Evolutionary conservation across 805 yeast genomes (phyloP), one percentile per base, ranked within the genome.

Genomic region (Kuraishia capsulata): DNA sequence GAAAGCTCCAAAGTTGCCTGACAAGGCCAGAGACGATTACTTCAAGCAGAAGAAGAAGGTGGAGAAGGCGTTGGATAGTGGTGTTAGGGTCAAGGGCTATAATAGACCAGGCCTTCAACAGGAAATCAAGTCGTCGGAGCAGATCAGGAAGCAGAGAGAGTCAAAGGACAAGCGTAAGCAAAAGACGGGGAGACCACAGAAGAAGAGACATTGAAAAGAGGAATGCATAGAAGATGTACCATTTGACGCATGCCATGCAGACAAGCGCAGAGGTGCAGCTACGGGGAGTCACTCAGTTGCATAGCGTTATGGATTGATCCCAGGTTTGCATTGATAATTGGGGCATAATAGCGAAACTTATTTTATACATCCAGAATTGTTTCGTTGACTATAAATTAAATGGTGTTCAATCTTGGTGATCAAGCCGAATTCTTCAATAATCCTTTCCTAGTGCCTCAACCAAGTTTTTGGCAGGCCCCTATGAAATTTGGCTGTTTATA

Each of bases 1-100:
- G 35, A 72, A 73, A 43, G 89, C 96, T 2, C 99, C 99, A 30
- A 84, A 78, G 54, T 62, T 80, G 30, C 96, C 98, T n/a, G 97
- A 88, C 53, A 87, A 74, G 61, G 77, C 67, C 48, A 77, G 97
- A 62, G 96, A 89, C 53, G 89, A 92, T 60, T 92, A 74, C 62
- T 71, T 77, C 42, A 69, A 69, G 46, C 96, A 90, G 57, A 78
- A 83, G 74, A 78, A 78, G 65, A 81, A 83, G 62, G 90, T 85
- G 36, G 76, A 74, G 38, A 76, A 75, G 48, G 97, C 97, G 3
- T 52, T 79, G 41, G 95, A 80, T 8, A 65, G 76, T 36, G 97
- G 97, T 35, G 56, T 74, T 23, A 55, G 58, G 6, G 85, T 87
- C 39, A 85, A 81, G 64, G 94, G 92, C 8, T 59, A 53, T 52